Percentiles rank a stretch among this genome's conserved stretches.
Evolutionary conservation across 2,329 filamentous ascomycete genomes (phyloP).

Genomic region (Aspergillus sp.): DNA sequence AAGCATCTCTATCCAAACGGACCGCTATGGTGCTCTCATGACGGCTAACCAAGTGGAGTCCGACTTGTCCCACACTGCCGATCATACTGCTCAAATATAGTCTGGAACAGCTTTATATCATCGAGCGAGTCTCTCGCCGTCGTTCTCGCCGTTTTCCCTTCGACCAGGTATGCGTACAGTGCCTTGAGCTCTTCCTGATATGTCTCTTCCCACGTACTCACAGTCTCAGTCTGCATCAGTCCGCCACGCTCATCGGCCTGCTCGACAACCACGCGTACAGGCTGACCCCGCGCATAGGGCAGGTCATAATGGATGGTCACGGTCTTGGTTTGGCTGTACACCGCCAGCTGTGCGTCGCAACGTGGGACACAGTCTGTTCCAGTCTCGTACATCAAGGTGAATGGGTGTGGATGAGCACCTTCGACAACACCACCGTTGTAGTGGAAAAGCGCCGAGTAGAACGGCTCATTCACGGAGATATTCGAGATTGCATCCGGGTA

Average conservation of each 20-base stretch:
- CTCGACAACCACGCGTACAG: slow-evolving; percentile 52
- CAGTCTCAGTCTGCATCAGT: slow-evolving; percentile 33
- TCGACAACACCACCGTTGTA: slow-evolving; percentile 29
- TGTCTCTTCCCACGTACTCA: slow-evolving; percentile 43
- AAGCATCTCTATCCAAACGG: background rate
- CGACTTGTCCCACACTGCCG: slow-evolving; percentile 41
- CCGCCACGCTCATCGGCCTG: slow-evolving; percentile 34
- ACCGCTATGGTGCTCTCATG: background rate
- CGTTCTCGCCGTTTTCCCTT: slow-evolving; percentile 38
- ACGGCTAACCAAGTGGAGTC: slow-evolving; percentile 35
- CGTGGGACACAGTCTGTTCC: slow-evolving; percentile 58
- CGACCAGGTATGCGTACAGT: slow-evolving; percentile 41
- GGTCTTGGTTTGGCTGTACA: slow-evolving; percentile 60
- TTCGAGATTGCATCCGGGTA: slow-evolving; percentile 53
- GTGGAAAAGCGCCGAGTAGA: slow-evolving; percentile 45
- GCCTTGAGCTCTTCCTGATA: slow-evolving; percentile 42
- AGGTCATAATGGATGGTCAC: slow-evolving; percentile 61
- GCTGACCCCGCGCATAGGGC: slow-evolving; percentile 61
- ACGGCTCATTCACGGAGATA: slow-evolving; percentile 49
- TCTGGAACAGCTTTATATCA: slow-evolving; percentile 42
- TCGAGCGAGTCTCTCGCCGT: slow-evolving; percentile 40
- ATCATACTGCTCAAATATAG: slow-evolving; percentile 43
- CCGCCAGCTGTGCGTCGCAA: slow-evolving; percentile 42
- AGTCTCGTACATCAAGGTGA: slow-evolving; percentile 61
- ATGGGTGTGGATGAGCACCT: slow-evolving; percentile 38